Evolutionary conservation across 2,329 filamentous ascomycete species (phyloP).

Genomic region (Raffaelea deltoideospora): DNA sequence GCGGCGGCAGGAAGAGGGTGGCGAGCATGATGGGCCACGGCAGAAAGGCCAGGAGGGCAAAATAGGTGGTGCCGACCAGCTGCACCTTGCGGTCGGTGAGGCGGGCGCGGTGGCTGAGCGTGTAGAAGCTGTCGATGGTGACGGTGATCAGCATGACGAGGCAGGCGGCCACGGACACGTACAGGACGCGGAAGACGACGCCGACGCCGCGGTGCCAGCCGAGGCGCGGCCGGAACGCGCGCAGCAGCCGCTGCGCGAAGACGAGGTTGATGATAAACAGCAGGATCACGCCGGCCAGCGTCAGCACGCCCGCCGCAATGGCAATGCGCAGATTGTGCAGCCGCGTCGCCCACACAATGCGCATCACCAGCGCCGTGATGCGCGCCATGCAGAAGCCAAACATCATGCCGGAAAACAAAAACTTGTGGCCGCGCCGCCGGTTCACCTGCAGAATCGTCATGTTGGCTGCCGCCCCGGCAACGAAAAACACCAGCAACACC

Average conservation of each 20-base stretch:
- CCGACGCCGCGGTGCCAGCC: slow-evolving; percentile 49
- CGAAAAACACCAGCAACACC: slow-evolving; percentile 46
- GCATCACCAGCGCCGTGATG: slow-evolving; percentile 32
- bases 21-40: slow-evolving; percentile 41
- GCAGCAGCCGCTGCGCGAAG: slow-evolving; percentile 59
- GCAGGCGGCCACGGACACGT: slow-evolving; percentile 36
- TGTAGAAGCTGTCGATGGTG: slow-evolving; percentile 53
- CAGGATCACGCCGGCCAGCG: slow-evolving; percentile 58
- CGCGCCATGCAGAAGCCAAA: slow-evolving; percentile 45
- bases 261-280: slow-evolving; percentile 67
- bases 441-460: slow-evolving; percentile 43
- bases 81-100: slow-evolving; percentile 46
- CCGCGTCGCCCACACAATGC: slow-evolving; percentile 35
- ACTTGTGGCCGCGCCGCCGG: slow-evolving; percentile 35
- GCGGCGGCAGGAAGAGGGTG: slow-evolving; percentile 29
- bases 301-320: slow-evolving; percentile 52
- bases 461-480: slow-evolving; percentile 35
- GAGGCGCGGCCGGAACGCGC: slow-evolving; percentile 53
- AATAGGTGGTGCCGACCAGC: slow-evolving; percentile 43
- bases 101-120: slow-evolving; percentile 34
- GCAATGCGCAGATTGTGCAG: slow-evolving; percentile 25
- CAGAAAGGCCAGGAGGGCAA: slow-evolving; percentile 51
- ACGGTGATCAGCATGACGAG: slow-evolving; percentile 52
- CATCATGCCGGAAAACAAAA: slow-evolving; percentile 39
- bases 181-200: slow-evolving; percentile 39